Percentiles rank a stretch among this genome's conserved stretches.
Conservation (phyloP, 139 green algal species). For the Tetraselmis striata region DNA sequence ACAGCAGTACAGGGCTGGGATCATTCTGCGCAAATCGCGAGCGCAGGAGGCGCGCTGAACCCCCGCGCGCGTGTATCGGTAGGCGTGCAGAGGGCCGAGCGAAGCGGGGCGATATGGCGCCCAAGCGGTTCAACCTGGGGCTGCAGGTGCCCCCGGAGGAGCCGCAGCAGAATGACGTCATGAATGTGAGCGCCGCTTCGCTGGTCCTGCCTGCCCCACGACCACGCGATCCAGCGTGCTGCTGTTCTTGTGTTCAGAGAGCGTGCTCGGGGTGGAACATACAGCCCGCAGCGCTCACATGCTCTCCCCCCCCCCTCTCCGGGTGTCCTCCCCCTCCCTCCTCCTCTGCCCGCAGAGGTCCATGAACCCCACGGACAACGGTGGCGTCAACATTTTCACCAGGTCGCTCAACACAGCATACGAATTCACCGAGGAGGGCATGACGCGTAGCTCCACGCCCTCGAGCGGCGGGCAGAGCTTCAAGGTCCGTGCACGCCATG, state of each 20-base stretch:
- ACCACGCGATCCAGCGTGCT: neutral
- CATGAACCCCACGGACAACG: constrained; percentile 31
- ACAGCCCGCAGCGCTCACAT: constrained; percentile 8
- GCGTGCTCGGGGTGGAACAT: neutral
- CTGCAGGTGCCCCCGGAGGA: neutral
- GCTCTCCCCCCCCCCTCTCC: no score
- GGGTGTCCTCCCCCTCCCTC: no score
- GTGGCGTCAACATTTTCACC: constrained; percentile 35
- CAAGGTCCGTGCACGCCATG: constrained; percentile 14
- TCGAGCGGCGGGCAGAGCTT: constrained; percentile 24
- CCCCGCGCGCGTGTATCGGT: no score
- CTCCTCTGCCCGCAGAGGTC: constrained; percentile 12
- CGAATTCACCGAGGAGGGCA: constrained; percentile 41
- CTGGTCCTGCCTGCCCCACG: no score
- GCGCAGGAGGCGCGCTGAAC: no score
- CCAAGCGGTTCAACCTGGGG: no score
- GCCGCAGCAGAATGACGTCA: neutral
- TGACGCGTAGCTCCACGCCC: constrained; percentile 19
- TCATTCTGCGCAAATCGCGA: no score
- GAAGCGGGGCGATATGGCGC: no score
- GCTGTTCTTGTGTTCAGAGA: neutral
- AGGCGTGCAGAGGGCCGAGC: no score
- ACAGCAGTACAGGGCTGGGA: no score
- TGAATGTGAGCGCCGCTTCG: neutral
- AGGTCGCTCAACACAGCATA: constrained; percentile 42